A percentile compares a stretch with the other conserved stretches of the same genome.
phyloP scores from a whole-genome alignment of 1,284 basidiomycete genomes.

The Tilletia indica region DNA sequence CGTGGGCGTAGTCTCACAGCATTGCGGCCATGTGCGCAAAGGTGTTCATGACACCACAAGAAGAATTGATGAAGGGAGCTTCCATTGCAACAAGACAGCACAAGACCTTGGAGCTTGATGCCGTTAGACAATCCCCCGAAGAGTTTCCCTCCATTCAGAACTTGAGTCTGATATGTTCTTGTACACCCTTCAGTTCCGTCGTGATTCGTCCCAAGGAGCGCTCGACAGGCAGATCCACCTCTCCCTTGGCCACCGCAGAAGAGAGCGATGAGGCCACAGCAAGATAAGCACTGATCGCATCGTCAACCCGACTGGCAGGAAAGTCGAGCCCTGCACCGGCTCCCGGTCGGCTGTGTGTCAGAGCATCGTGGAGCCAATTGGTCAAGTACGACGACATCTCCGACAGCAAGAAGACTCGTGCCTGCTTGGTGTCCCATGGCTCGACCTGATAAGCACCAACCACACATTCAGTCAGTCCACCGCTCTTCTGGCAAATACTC shows the following conservation, averaged over 20 bases:
- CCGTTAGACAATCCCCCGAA: too few relatives aligned
- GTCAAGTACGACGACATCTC: conserved; percentile 36
- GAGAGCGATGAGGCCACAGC: neutral
- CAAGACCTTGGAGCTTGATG: too few relatives aligned
- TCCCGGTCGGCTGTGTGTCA: conserved; percentile 16
- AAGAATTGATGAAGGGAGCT: too few relatives aligned
- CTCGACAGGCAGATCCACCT: neutral
- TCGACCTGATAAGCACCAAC: conserved; percentile 26
- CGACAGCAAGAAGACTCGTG: conserved; percentile 42
- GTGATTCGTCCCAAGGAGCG: conserved; percentile 3
- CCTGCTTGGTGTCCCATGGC: conserved; percentile 45
- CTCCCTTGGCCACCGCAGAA: conserved; percentile 13
- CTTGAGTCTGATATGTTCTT: conserved; percentile 6
- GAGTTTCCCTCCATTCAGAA: neutral
- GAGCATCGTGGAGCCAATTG: conserved; percentile 33
- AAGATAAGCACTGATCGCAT: conserved; percentile 29
- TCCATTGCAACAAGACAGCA: too few relatives aligned
- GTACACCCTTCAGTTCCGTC: conserved; percentile 10
- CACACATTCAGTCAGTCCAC: neutral
- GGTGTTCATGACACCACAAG: too few relatives aligned
- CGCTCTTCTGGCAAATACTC: neutral
- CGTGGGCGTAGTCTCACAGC: too few relatives aligned
- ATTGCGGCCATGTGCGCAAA: too few relatives aligned
- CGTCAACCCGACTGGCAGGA: conserved; percentile 35
- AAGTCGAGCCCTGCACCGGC: conserved; percentile 19